These are phyloP conservation scores for Aspergillus biplanus DNA, from an alignment of 495 filamentous ascomycete genomes.

Conservation along the genomic window DNA sequence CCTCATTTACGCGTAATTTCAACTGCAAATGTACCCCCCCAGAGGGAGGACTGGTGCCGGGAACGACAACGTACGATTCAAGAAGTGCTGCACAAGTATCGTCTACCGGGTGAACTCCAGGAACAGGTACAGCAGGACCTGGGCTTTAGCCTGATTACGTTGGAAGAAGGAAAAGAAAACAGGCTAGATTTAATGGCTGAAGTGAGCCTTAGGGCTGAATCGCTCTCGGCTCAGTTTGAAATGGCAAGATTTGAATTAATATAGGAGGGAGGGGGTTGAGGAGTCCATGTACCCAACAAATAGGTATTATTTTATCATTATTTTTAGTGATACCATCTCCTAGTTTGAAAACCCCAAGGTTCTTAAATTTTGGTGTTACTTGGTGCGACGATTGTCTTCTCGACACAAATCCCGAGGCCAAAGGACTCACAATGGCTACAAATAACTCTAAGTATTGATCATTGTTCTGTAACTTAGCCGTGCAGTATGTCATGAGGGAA, in stretches of 20 bases:
- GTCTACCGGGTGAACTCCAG: conserved; percentile 43
- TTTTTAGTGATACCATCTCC: too few species aligned
- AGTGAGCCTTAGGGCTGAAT: conserved; percentile 29
- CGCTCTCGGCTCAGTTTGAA: conserved; percentile 17
- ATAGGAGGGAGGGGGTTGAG: too few species aligned
- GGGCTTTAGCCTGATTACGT: conserved; percentile 35
- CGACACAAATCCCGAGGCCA: too few species aligned
- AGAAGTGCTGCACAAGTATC: conserved; percentile 6
- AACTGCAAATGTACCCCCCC: conserved; percentile 57
- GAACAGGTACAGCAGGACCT: conserved; percentile 36
- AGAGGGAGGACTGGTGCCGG: conserved; percentile 36
- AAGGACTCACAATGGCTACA: too few species aligned
- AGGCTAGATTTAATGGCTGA: conserved; percentile 52
- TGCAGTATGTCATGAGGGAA: too few species aligned
- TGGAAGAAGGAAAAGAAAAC: conserved; percentile 48
- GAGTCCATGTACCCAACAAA: too few species aligned
- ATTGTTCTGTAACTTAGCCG: too few species aligned
- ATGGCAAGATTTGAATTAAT: conserved; percentile 19
- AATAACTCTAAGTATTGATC: too few species aligned
- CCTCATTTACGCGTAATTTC: conserved; percentile 50
- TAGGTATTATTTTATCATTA: too few species aligned
- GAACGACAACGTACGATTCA: conserved; percentile 22
- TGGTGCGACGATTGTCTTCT: too few species aligned
- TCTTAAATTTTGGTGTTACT: too few species aligned
- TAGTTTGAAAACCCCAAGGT: too few species aligned